Percentiles rank a stretch among this genome's conserved stretches.
These are phyloP conservation scores for Silene latifolia DNA, from an alignment of 148 eudicot species.

Conservation along the genomic window DNA sequence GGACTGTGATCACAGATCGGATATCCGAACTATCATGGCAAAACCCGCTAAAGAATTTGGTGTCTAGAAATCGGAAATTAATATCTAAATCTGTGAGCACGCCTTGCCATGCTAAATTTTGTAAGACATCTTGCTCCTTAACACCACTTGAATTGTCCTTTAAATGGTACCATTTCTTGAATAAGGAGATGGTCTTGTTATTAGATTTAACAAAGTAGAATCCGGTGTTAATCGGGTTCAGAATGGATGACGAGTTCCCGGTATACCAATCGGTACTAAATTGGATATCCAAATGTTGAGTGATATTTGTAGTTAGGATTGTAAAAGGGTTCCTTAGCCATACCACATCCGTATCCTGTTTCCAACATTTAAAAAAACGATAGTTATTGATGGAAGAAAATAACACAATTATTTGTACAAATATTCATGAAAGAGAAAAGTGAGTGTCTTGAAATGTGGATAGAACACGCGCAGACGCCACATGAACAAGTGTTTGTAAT, in stretches of 20 bases:
- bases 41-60: conserved; percentile 62
- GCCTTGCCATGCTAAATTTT: conserved; percentile 26
- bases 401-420: too few relatives aligned
- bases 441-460: too few relatives aligned
- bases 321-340: conserved; percentile 71
- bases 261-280: conserved; percentile 42
- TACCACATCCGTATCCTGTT: conserved; percentile 63
- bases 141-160: conserved; percentile 48
- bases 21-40: conserved; percentile 47
- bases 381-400: too few relatives aligned
- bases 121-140: conserved; percentile 77
- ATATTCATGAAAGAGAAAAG: too few relatives aligned
- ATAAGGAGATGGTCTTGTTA: conserved; percentile 51
- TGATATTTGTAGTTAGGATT: conserved; percentile 26
- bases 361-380: not conserved
- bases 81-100: conserved; percentile 28
- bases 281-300: conserved; percentile 38
- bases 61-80: conserved; percentile 40
- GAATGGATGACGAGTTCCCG: conserved; percentile 35
- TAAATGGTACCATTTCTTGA: conserved; percentile 55
- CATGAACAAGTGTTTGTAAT: too few relatives aligned
- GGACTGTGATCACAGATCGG: conserved; percentile 53
- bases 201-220: conserved; percentile 69
- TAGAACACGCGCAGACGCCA: too few relatives aligned
- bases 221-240: conserved; percentile 64